Evolutionary conservation across 768 basidiomycete genomes (phyloP).

Genomic region (Podaxis carcinomalis): DNA sequence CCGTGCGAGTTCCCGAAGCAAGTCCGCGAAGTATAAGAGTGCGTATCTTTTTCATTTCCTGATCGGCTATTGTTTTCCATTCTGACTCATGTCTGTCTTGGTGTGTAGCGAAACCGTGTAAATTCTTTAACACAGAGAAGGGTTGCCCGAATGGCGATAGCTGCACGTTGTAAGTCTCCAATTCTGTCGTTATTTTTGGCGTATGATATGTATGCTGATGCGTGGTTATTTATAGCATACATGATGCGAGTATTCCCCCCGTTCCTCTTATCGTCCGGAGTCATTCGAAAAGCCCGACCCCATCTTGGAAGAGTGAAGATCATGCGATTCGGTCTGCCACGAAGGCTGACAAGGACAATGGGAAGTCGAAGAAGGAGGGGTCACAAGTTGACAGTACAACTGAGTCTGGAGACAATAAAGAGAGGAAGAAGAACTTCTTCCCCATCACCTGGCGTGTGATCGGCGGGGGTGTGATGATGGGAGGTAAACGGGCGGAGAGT

Average conservation of each 20-base stretch:
- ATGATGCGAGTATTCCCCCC: conserved; percentile 26
- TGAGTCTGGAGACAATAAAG: conserved; percentile 28
- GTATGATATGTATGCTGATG: neutral
- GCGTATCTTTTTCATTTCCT: conserved; percentile 13
- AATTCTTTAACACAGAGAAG: conserved; percentile 42
- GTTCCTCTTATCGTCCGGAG: conserved; percentile 11
- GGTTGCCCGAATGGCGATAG: conserved; percentile 48
- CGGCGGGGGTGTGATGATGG: conserved; percentile 71
- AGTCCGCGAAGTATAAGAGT: conserved; percentile 40
- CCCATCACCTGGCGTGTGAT: conserved; percentile 76
- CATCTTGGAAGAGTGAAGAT: neutral
- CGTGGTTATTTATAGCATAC: conserved; percentile 33
- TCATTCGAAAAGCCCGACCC: neutral
- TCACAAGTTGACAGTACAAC: conserved; percentile 3
- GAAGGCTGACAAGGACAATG: neutral
- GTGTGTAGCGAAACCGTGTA: conserved; percentile 55
- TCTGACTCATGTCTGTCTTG: neutral
- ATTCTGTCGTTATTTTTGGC: neutral
- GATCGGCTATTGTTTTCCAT: neutral
- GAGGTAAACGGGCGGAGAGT: conserved; percentile 24
- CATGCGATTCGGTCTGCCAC: neutral
- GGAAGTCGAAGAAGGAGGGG: neutral
- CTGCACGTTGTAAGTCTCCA: conserved; percentile 53
- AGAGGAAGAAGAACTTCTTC: conserved; percentile 45
- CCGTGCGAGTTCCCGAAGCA: conserved; percentile 26